phyloP scores from a whole-genome alignment of 331 rosid genomes.

The Pyrus hybrid region DNA sequence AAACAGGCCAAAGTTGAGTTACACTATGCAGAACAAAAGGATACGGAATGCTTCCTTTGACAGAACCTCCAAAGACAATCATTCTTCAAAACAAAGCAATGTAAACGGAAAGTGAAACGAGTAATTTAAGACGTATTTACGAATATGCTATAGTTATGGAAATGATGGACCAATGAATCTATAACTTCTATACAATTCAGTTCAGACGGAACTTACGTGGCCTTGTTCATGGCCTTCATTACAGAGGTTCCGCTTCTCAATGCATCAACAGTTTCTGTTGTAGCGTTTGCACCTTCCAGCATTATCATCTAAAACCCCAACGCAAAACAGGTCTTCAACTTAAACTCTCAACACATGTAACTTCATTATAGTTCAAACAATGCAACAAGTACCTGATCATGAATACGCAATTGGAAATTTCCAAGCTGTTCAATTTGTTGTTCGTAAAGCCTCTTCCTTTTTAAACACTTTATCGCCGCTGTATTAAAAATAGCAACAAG shows the following conservation, averaged over 20 bases:
- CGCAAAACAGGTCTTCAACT: background rate
- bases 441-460: constrained; percentile 88
- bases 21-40: background rate
- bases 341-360: background rate
- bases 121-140: background rate
- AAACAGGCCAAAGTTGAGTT: background rate
- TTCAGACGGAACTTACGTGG: constrained; percentile 46
- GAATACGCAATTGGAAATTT: constrained; percentile 95
- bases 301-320: constrained; percentile 65
- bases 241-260: constrained; percentile 83
- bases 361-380: background rate
- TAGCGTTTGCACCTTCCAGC: constrained; percentile 97
- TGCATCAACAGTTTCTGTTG: constrained; percentile 96
- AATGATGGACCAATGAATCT: background rate
- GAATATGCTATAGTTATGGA: background rate
- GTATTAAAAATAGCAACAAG: constrained; percentile 8
- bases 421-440: constrained; percentile 98
- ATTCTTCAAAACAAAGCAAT: background rate
- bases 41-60: background rate
- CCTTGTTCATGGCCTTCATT: constrained; percentile 98
- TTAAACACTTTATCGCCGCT: constrained; percentile 97
- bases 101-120: background rate
- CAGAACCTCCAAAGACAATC: background rate
- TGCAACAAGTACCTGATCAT: constrained; percentile 64
- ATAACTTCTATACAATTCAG: background rate